Conservation (phyloP, 2,329 filamentous ascomycete genomes). For the Aspergillus uvarum region DNA sequence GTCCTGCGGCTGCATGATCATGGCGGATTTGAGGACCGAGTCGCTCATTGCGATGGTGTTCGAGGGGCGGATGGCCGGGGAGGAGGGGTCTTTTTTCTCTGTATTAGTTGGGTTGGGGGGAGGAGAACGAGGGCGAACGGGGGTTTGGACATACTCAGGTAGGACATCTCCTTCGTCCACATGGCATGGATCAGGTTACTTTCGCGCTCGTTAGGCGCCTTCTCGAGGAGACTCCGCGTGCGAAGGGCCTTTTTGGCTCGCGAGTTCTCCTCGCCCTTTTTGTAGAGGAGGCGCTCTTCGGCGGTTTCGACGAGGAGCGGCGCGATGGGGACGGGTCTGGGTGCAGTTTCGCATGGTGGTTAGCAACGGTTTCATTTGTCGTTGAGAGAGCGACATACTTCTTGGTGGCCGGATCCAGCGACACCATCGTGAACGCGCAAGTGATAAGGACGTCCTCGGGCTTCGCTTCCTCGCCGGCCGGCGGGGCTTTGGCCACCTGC, state of each 20-base stretch:
- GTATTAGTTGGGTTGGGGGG: not conserved
- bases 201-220: constrained; percentile 69
- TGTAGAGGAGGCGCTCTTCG: constrained; percentile 64
- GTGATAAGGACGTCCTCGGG: constrained; percentile 66
- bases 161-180: constrained; percentile 68
- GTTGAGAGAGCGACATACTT: constrained; percentile 42
- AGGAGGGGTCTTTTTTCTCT: constrained; percentile 52
- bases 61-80: constrained; percentile 53
- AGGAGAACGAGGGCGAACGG: not conserved
- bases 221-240: constrained; percentile 61
- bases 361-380: too few species aligned
- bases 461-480: constrained; percentile 55
- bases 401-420: constrained; percentile 66
- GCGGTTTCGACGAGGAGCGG: constrained; percentile 62
- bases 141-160: constrained; percentile 49
- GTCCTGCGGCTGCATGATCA: constrained; percentile 74
- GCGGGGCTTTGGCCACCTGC: constrained; percentile 67
- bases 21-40: constrained; percentile 63
- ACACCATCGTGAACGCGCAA: constrained; percentile 78
- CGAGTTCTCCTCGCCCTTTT: constrained; percentile 64
- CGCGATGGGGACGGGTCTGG: constrained; percentile 61
- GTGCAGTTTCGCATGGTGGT: too few species aligned
- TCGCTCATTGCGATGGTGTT: constrained; percentile 64
- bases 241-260: constrained; percentile 64
- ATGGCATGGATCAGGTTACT: constrained; percentile 70